phyloP scores from a whole-genome alignment of 371 early-diverging fungal species.

The Phascolomyces articulosus region DNA sequence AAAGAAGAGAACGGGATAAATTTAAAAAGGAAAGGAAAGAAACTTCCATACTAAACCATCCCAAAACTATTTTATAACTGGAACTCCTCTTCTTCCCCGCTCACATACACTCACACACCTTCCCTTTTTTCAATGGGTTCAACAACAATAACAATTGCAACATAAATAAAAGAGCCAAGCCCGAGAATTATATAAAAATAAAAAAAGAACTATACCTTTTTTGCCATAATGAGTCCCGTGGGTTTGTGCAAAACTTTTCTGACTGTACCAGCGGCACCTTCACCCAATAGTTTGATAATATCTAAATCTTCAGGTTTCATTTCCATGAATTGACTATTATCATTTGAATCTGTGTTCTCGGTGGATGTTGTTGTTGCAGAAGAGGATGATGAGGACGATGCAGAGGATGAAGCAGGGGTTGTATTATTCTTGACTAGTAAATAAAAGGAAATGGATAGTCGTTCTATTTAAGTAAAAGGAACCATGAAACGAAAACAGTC shows the following conservation, averaged over 20 bases:
- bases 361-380: conserved; percentile 9
- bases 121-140: neutral
- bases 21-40: neutral
- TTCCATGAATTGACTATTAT: conserved; percentile 39
- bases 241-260: conserved; percentile 82
- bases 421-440: no score
- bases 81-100: no score
- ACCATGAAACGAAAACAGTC: no score
- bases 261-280: conserved; percentile 95
- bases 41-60: no score
- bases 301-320: conserved; percentile 64
- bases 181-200: no score
- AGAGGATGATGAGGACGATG: conserved; percentile 15
- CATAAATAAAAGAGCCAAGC: neutral
- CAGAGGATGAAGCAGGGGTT: conserved; percentile 8
- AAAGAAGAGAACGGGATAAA: no score
- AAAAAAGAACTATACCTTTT: conserved; percentile 81
- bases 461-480: no score
- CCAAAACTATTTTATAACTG: no score
- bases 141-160: neutral
- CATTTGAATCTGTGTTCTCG: neutral
- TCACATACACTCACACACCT: no score
- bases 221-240: conserved; percentile 87
- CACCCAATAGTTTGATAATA: conserved; percentile 76
- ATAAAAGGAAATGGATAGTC: no score